Percentiles rank a stretch among this genome's conserved stretches.
Conservation (phyloP, 192 early-diverging fungal genomes). For the Umbelopsis ramanniana region DNA sequence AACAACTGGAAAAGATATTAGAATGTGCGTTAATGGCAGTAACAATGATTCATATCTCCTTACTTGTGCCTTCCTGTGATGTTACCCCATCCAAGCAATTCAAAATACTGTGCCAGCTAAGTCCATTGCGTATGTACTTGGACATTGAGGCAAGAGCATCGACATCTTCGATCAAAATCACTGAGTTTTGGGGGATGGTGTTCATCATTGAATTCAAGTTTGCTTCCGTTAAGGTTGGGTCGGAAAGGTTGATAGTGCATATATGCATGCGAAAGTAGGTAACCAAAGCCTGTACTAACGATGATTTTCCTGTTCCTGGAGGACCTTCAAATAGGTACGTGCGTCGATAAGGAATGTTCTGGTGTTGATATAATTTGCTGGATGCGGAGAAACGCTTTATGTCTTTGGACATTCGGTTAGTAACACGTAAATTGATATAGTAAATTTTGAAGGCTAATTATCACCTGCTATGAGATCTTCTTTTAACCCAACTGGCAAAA, state of each 20-base stretch:
- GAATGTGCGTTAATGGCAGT: too few relatives aligned
- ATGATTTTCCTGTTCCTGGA: conserved; percentile 17
- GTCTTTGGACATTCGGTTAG: not conserved
- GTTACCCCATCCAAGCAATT: conserved; percentile 4
- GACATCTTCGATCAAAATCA: conserved; percentile 15
- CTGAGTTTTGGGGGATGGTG: not conserved
- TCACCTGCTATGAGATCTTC: not conserved
- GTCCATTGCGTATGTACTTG: not conserved
- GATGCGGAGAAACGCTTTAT: not conserved
- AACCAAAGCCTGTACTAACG: conserved; percentile 1
- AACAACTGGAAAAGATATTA: not conserved
- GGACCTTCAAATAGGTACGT: conserved; percentile 9
- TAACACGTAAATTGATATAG: too few relatives aligned
- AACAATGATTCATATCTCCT: not conserved
- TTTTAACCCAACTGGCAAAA: conserved; percentile 13
- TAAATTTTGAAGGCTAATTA: not conserved
- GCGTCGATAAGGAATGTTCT: conserved; percentile 3
- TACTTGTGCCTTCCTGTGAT: conserved; percentile 19
- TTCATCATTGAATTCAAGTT: conserved; percentile 3
- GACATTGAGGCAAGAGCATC: not conserved
- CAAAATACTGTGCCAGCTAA: not conserved
- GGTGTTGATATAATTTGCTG: not conserved
- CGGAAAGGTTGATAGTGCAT: conserved; percentile 6
- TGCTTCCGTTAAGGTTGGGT: not conserved
- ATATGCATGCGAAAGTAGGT: not conserved